Conservation (phyloP, 148 eudicot species). For the Pharnaceum exiguum region DNA sequence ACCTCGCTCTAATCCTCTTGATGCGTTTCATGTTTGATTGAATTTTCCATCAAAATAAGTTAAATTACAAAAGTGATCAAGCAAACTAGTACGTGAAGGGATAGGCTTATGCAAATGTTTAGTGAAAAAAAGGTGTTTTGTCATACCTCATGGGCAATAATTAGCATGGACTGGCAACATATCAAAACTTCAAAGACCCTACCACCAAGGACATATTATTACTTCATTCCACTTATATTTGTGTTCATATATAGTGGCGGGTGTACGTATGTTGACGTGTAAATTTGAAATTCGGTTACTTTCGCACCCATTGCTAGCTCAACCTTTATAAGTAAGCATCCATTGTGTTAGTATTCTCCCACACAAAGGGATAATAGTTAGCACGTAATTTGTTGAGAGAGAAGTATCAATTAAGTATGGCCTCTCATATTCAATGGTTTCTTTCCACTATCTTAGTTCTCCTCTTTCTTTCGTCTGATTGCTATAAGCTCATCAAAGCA, state of each 20-base stretch:
- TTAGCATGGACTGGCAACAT: slow-evolving; percentile 5
- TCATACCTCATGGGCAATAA: slow-evolving; percentile 1
- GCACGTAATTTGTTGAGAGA: too few relatives aligned
- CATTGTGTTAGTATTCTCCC: slow-evolving; percentile 13
- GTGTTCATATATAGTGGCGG: neutral
- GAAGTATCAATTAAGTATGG: slow-evolving; percentile 2
- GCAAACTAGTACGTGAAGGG: too few relatives aligned
- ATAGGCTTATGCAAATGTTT: neutral
- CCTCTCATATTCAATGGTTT: neutral
- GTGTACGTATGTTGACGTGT: slow-evolving; percentile 22
- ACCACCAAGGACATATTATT: slow-evolving; percentile 13
- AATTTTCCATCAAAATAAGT: too few relatives aligned
- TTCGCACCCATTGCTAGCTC: neutral
- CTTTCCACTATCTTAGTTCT: neutral
- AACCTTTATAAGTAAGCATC: slow-evolving; percentile 21
- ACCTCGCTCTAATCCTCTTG: too few relatives aligned
- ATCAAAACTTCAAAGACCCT: slow-evolving; percentile 17
- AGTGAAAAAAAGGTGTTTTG: neutral
- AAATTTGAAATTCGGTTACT: slow-evolving; percentile 7
- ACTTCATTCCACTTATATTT: neutral
- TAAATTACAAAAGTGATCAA: too few relatives aligned
- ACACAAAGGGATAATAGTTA: neutral
- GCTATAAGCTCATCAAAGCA: slow-evolving; percentile 8
- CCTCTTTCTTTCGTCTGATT: neutral
- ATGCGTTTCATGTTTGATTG: too few relatives aligned